Base-by-base conservation (phyloP, 2,329 filamentous ascomycete genomes). In the Colletotrichum navitas region DNA sequence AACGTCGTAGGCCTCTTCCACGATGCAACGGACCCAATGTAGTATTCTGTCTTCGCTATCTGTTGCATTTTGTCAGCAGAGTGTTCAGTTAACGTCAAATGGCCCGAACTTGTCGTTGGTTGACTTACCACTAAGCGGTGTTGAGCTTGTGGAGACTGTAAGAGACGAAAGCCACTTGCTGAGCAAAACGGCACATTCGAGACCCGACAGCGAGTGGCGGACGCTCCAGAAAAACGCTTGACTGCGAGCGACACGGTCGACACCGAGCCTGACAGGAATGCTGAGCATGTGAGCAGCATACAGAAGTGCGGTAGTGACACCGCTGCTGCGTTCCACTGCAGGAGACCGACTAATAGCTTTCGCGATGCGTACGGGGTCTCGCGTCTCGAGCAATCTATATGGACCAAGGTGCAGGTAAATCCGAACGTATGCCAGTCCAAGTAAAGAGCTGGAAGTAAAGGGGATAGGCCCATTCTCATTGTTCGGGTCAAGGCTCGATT, bases 161-260 rank as follows among this genome's bases (percentile, higher is more conserved):
- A 82, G 61, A 72, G 77, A 75, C 49, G 77, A 69, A 55, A 85
- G 78, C 84, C 85, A 86, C 71, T 88, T 89, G 18, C 85, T 85
- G 0, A 89, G 77, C 3, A 89, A 77, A 0, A 89, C 83, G 0
- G 86, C 86, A 26, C 86, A 88, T 74, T 89, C 87, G 0, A 89
- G 79, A 1, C 85, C 85, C 5, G 85, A 87, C 0, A 89, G 79
- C 0, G 86, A 86, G 63, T 89, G 87, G n/a, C 88, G 81, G 2
- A 88, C 86, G 5, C 85, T 87, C 87, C 87, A 89, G 59, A 88
- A 85, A 55, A 88, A 86, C 0, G 86, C 85, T 62, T 89, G 86
- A 21, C 85, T 89, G 21, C 85, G 80, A 0, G 86, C 86, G 0
- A 89, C 87, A 18, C 85, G 83, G 63, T 87, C 85, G 21, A 89